Conservation (phyloP, 345 rosid species). For the Euphorbia peplus region DNA sequence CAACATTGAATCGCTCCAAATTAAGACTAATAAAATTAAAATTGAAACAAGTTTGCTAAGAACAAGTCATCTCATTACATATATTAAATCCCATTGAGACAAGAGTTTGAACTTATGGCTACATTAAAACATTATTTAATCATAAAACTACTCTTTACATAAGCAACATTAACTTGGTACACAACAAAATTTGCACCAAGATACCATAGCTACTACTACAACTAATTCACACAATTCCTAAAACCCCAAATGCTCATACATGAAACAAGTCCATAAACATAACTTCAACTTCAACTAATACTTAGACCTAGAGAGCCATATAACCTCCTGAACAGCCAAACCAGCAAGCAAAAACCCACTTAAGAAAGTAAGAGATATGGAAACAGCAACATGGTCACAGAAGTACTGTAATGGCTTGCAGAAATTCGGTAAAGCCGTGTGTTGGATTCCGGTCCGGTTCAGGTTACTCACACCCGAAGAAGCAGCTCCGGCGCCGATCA, state of each 20-base stretch:
- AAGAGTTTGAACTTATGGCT: background rate
- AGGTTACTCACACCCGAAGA: slow-evolving; percentile 74
- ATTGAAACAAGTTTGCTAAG: background rate
- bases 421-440: slow-evolving; percentile 70
- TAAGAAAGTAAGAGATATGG: slow-evolving; percentile 66
- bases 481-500: slow-evolving; percentile 78
- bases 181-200: slow-evolving; percentile 2
- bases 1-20: too few relatives aligned
- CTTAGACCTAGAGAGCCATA: slow-evolving; percentile 47
- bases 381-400: slow-evolving; percentile 68
- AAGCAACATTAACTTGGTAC: background rate
- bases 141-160: slow-evolving; percentile 7
- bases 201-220: background rate
- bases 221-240: slow-evolving; percentile 10
- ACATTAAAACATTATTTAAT: background rate
- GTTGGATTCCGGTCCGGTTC: slow-evolving; percentile 73
- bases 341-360: slow-evolving; percentile 50
- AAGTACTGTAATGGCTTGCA: slow-evolving; percentile 69
- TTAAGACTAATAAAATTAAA: too few relatives aligned
- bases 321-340: slow-evolving; percentile 52
- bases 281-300: slow-evolving; percentile 24
- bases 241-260: background rate
- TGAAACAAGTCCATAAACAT: background rate
- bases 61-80: background rate
- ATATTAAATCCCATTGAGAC: background rate